Evolutionary conservation across 2,329 filamentous ascomycete species (phyloP).

Genomic region (Apiospora rasikravindrae): DNA sequence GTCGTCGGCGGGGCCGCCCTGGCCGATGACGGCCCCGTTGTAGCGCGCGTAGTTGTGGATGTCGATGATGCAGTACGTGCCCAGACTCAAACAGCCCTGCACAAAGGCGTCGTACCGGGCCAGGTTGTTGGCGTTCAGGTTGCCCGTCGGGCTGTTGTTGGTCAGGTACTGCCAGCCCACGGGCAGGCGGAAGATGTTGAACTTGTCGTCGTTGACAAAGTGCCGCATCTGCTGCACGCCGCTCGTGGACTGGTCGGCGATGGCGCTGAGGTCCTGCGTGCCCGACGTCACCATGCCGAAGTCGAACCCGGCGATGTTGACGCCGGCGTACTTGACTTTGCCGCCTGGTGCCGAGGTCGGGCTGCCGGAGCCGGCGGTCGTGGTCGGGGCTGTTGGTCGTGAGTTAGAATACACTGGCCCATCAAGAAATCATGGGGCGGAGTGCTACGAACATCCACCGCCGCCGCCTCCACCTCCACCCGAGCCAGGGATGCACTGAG

Average conservation of each 20-base stretch:
- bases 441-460: not conserved
- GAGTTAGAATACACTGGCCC: not conserved
- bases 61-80: conserved; percentile 64
- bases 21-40: conserved; percentile 67
- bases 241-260: not conserved
- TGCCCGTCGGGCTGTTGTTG: conserved; percentile 54
- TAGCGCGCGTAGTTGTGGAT: conserved; percentile 63
- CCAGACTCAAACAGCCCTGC: conserved; percentile 60
- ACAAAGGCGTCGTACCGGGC: conserved; percentile 60
- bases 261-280: not conserved
- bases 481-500: conserved; percentile 6
- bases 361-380: not conserved
- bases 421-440: not conserved
- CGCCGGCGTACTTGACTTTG: conserved; percentile 22
- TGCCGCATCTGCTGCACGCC: conserved; percentile 57
- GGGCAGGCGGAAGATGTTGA: conserved; percentile 64
- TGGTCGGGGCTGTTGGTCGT: not conserved
- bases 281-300: conserved; percentile 25
- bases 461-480: not conserved
- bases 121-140: conserved; percentile 53
- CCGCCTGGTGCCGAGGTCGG: not conserved
- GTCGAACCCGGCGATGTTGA: conserved; percentile 33
- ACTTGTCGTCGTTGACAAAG: conserved; percentile 57
- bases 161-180: conserved; percentile 66
- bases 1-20: conserved; percentile 66